These are phyloP conservation scores for Cyberlindnera bimundalis DNA, from an alignment of 805 yeast genomes.

Conservation along the genomic window DNA sequence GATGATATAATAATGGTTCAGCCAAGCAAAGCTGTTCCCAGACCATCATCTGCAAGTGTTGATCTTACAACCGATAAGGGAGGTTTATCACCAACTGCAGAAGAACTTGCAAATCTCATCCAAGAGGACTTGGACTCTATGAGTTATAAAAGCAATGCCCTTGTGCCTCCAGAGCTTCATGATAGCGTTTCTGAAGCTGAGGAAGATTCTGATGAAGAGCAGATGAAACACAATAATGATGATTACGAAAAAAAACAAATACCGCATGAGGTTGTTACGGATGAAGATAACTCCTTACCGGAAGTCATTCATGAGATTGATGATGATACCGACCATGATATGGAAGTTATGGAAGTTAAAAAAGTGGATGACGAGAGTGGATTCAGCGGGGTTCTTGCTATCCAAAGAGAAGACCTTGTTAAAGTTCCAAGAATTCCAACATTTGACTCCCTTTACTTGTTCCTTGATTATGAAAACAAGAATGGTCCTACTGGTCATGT, in stretches of 20 bases:
- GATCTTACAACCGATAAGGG: background rate
- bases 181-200: background rate
- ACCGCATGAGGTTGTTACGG: too few relatives aligned
- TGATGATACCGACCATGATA: too few relatives aligned
- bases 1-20: too few relatives aligned
- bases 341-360: too few relatives aligned
- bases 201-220: too few relatives aligned
- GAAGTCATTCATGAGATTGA: too few relatives aligned
- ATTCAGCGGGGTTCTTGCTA: background rate
- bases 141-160: too few relatives aligned
- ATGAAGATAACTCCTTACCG: too few relatives aligned
- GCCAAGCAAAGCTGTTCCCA: too few relatives aligned
- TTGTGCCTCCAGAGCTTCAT: background rate
- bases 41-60: too few relatives aligned
- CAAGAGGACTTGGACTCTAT: background rate
- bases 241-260: too few relatives aligned
- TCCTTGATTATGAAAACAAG: slow-evolving; percentile 1
- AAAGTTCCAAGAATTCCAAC: background rate
- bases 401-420: background rate
- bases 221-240: too few relatives aligned
- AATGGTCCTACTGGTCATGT: background rate
- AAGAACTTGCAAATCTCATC: background rate
- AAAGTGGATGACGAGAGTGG: background rate
- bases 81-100: background rate
- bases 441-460: background rate